Conservation (phyloP, 768 basidiomycete species). For the Kwoniella botswanensis region DNA sequence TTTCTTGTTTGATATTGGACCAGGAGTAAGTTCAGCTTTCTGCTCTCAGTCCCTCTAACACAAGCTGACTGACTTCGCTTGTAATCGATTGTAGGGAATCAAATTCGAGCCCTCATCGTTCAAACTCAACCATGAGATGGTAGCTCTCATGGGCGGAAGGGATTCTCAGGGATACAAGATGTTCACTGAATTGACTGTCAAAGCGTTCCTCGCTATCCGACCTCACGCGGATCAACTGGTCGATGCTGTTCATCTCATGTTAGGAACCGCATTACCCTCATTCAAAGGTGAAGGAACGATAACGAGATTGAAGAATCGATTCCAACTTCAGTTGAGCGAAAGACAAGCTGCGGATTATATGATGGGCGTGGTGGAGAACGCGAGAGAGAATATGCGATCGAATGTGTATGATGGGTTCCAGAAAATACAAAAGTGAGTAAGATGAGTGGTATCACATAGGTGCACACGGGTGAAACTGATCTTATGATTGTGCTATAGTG, state of each 20-base stretch:
- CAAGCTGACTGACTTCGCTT: not conserved
- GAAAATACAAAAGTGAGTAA: conserved; percentile 56
- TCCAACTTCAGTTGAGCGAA: conserved; percentile 79
- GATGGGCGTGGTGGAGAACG: conserved; percentile 84
- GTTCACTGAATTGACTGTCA: conserved; percentile 91
- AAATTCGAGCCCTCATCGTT: conserved; percentile 99
- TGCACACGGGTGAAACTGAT: no score
- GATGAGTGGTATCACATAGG: no score
- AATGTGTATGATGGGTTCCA: conserved; percentile 97
- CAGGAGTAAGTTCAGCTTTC: conserved; percentile 66
- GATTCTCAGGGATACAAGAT: conserved; percentile 91
- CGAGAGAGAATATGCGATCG: conserved; percentile 91
- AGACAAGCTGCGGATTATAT: conserved; percentile 92
- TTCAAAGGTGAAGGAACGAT: conserved; percentile 97
- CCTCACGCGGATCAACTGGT: conserved; percentile 90
- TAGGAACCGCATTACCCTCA: conserved; percentile 89
- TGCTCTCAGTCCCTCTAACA: not conserved
- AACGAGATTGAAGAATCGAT: conserved; percentile 81
- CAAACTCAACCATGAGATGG: conserved; percentile 99
- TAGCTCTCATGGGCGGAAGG: conserved; percentile 93
- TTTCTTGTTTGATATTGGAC: conserved; percentile 78
- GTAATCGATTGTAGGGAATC: conserved; percentile 64
- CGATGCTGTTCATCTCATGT: conserved; percentile 87
- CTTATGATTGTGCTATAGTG: no score
- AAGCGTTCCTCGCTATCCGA: conserved; percentile 95